Evolutionary conservation across 257 asterid species (phyloP), one percentile per base, ranked within the genome.

Genomic region (Penstemon eatonii): DNA sequence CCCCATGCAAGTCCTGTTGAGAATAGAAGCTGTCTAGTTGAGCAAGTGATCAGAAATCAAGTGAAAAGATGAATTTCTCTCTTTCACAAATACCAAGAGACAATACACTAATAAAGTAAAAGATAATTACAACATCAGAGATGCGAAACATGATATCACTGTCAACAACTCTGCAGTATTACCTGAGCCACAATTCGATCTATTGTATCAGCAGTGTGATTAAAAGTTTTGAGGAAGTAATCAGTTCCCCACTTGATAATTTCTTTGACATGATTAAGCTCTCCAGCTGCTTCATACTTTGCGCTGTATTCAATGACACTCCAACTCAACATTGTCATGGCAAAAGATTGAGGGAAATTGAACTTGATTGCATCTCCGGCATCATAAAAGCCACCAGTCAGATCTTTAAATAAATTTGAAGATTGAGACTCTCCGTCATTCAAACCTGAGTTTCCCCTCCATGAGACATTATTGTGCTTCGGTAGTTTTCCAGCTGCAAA

Each of bases 241-340:
- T 93, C 97, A 2, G 97, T 88, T 39, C 98, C 98, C 98, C 98
- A 93, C 84, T 88, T 93, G 81, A 93, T 93, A 39, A 83, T 76
- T 11, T 93, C 98, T 73, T 82, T 90, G 68, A 87, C 90, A 68
- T 93, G 98, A 78, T 68, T 71, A 37, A 93, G 96, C 86, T 93
- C 98, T 57, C 97, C 98, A 10, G 96, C 95, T 56, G 96, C 89
- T 74, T 93, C 98, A 61, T 73, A 93, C 73, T 90, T 93, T 6
- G 79, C 92, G 53, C 89, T 88, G 73, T 93, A 93, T 65, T 93
- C 98, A 0, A 93, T 85, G 77, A 93, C 98, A 65, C 98, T 93
- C 98, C 98, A 93, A 72, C 98, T 93, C 82, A 93, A 75, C 95
- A 93, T 84, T 6, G 98, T 90, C 96, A 93, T 89, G 60, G 98